Base-by-base conservation (phyloP, 306 rosid species). In the Quercus variabilis region DNA sequence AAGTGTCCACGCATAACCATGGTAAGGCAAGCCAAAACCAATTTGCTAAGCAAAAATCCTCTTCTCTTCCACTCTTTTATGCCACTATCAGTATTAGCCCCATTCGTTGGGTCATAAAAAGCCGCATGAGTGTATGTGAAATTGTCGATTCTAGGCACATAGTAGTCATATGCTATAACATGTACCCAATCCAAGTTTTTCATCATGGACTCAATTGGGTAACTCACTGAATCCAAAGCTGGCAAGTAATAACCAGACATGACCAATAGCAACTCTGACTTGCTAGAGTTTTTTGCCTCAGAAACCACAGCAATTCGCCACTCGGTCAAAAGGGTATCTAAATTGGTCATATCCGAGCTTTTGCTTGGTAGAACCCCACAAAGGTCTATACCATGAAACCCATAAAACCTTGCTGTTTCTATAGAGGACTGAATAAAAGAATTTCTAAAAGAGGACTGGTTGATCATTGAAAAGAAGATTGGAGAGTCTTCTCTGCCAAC, bases 11-110 rank as follows among this genome's bases (percentile, higher is more conserved):
- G 76, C 84, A 30, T 62, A 80, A 6, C 87, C 87, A 30, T 79
- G 79, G 55, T 71, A 84, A 64, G 87, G 81, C 76, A 84, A 76
- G 26, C 87, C 87, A 84, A 55, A 52, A 84, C 73, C 30, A 84
- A 70, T 35, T 76, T 79, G 54, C 76, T 72, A 5, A 72, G 30
- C 7, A 69, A 30, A 71, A 84, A 73, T 2, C 81, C 79, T 54
- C 74, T 38, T 23, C 67, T 72, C 52, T 54, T 62, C 85, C 77
- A 82, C 49, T 82, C 81, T 20, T 63, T 46, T 19, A 82, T 56
- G 13, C n/a, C 33, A 19, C 12, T 3, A 20, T 80, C 76, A 5
- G 87, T 84, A 46, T 80, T 79, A 31, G 56, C 49, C 77, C 63
- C 17, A 38, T 63, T 62, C 38, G 65, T 19, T 30, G 79, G 87